Percentiles rank a stretch among this genome's conserved stretches.
phyloP scores from a whole-genome alignment of 306 rosid species.

The Cotoneaster glaucophyllus region DNA sequence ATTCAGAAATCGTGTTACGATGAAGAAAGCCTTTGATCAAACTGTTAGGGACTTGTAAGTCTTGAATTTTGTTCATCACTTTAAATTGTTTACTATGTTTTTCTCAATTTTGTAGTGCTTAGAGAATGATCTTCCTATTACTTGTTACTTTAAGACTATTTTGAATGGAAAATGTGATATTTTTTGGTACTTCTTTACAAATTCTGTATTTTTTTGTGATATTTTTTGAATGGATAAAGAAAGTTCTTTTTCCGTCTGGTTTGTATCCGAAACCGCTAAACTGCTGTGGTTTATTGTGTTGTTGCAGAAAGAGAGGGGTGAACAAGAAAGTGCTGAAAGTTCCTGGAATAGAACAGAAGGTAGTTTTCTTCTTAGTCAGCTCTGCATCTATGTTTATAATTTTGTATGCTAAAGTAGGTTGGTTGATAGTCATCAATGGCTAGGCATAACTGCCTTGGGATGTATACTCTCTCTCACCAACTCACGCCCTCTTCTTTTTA shows the following conservation, averaged over 20 bases:
- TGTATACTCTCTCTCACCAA: background rate
- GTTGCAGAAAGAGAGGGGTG: conserved; percentile 87
- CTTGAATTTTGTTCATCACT: background rate
- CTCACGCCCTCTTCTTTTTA: conserved; percentile 18
- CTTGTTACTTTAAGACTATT: background rate
- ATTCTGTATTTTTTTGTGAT: background rate
- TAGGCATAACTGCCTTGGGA: background rate
- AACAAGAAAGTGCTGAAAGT: conserved; percentile 95
- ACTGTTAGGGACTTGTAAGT: conserved; percentile 97
- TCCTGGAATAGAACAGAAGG: conserved; percentile 99
- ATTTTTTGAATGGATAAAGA: no score
- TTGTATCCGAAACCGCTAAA: background rate
- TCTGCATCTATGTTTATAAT: background rate
- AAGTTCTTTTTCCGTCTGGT: background rate
- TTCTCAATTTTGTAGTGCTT: background rate
- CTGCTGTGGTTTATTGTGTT: conserved; percentile 2
- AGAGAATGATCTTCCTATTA: background rate
- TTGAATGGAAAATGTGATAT: background rate
- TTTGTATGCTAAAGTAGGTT: background rate
- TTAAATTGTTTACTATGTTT: conserved; percentile 2
- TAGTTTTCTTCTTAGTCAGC: conserved; percentile 19
- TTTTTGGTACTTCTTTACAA: background rate
- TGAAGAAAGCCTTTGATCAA: conserved; percentile 96
- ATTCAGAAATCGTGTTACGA: conserved; percentile 16
- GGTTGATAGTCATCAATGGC: background rate